Base-by-base conservation (phyloP, 305 asterid species). In the Salvia sclarea region DNA sequence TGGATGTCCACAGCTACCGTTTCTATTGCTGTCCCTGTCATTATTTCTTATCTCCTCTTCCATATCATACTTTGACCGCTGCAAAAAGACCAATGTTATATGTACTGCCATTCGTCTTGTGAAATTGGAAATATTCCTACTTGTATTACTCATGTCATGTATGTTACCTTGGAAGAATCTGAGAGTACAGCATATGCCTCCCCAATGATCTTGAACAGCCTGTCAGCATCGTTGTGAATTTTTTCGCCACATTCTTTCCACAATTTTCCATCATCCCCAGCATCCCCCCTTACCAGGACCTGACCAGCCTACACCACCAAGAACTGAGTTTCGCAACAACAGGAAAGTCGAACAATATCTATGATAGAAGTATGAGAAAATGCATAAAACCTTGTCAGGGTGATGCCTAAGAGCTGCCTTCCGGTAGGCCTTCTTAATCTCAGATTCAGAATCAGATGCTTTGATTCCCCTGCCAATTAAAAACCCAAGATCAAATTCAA, bases 341-440 rank as follows among this genome's bases (percentile, higher is more conserved):
- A 64, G 41, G 22, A 53, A 28, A 3, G 3, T 28, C 44, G 31
- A 68, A 52, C 13, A 30, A 24, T 24, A 31, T 63, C 47, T 59
- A 73, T 40, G 53, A 28, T 20, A n/a, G 9, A 71, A 70, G 59
- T n/a, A 21, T 11, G 31, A 66, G 64, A 64, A 55, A 72, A 18
- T 28, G 38, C 47, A 20, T 37, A 54, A 68, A 21, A 94, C 99
- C 97, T 94, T 94, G 86, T 94, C 98, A 8, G 98, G 99, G 68
- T 91, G 98, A 79, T 91, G 97, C 75, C 79, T 88, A 65, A 94
- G 91, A 75, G 99, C 99, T 64, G 99, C 99, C 88, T 85, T 94
- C 64, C 95, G 70, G 73, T 94, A 94, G 24, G 97, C 98, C 80
- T 89, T 94, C 88, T 91, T 94, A 69, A 91, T 86, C 59, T 94